Conservation (phyloP, 257 asterid species). For the Fraxinus pennsylvanica region DNA sequence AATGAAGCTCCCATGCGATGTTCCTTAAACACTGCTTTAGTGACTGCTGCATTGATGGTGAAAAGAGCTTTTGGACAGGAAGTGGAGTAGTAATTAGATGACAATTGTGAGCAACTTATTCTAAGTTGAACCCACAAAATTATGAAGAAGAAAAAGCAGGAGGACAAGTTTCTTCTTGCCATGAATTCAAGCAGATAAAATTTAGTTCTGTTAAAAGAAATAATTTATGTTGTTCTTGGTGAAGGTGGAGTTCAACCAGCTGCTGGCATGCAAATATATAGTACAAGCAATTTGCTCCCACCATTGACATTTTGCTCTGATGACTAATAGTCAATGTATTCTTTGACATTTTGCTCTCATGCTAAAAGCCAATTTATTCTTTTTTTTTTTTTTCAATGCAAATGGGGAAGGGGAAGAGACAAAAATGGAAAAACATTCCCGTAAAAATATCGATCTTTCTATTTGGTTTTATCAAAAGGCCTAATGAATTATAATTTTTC, state of each 20-base stretch:
- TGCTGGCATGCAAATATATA: constrained; percentile 12
- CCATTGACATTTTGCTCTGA: not conserved
- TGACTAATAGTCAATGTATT: not conserved
- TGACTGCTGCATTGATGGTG: constrained; percentile 41
- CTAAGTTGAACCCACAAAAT: constrained; percentile 18
- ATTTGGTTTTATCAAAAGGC: too few species aligned
- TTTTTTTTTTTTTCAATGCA: too few species aligned
- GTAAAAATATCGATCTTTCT: too few species aligned
- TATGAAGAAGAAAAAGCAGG: not conserved
- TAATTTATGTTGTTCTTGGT: not conserved
- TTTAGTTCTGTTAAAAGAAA: not conserved
- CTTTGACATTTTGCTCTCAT: not conserved
- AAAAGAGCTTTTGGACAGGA: constrained; percentile 55
- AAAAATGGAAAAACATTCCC: not conserved
- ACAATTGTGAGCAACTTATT: constrained; percentile 28
- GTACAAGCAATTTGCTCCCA: not conserved
- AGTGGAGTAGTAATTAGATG: constrained; percentile 37
- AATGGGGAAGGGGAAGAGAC: not conserved
- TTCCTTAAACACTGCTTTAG: constrained; percentile 44
- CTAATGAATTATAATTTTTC: too few species aligned
- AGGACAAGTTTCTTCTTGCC: not conserved
- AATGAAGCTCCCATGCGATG: constrained; percentile 68
- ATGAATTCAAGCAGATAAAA: not conserved
- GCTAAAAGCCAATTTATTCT: not conserved
- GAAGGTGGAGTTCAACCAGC: constrained; percentile 9